Conservation (phyloP, 495 filamentous ascomycete genomes). For the Baudoinia panamericana region DNA sequence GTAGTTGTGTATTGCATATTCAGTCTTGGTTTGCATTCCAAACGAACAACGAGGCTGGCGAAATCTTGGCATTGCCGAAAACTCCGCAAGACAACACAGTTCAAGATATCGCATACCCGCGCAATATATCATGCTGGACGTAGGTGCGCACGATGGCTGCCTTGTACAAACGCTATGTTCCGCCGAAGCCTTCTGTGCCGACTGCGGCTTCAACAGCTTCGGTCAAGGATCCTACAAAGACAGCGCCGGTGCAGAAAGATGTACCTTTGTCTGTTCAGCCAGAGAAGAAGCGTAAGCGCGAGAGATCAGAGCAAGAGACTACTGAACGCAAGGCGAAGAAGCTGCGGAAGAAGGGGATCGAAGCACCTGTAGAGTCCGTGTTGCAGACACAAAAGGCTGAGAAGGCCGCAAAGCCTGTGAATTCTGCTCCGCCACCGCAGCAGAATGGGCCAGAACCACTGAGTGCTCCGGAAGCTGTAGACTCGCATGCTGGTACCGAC, state of each 20-base stretch:
- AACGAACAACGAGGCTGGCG: too few relatives aligned
- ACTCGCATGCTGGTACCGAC: neutral
- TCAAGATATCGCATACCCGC: too few relatives aligned
- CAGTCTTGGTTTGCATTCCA: too few relatives aligned
- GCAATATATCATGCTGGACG: too few relatives aligned
- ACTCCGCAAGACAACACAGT: too few relatives aligned
- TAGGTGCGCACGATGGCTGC: conserved; percentile 25
- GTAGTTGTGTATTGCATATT: too few relatives aligned
- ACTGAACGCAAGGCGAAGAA: conserved; percentile 22
- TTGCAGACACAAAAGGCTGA: neutral
- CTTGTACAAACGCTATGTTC: conserved; percentile 40
- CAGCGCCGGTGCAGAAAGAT: conserved; percentile 1
- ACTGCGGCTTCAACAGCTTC: neutral
- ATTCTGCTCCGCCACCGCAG: neutral
- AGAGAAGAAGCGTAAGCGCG: conserved; percentile 18
- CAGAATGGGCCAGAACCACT: neutral
- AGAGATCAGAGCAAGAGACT: conserved; percentile 12
- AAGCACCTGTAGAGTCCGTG: conserved; percentile 6
- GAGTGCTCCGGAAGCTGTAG: neutral
- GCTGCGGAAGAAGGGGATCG: conserved; percentile 18
- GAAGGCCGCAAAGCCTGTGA: neutral
- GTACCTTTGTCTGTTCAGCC: neutral
- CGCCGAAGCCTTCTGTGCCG: conserved; percentile 26
- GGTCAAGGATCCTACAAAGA: too few relatives aligned
- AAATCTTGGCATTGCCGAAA: too few relatives aligned